Conservation (phyloP, 148 eudicot genomes). For the Rhododendron griersonianum region DNA sequence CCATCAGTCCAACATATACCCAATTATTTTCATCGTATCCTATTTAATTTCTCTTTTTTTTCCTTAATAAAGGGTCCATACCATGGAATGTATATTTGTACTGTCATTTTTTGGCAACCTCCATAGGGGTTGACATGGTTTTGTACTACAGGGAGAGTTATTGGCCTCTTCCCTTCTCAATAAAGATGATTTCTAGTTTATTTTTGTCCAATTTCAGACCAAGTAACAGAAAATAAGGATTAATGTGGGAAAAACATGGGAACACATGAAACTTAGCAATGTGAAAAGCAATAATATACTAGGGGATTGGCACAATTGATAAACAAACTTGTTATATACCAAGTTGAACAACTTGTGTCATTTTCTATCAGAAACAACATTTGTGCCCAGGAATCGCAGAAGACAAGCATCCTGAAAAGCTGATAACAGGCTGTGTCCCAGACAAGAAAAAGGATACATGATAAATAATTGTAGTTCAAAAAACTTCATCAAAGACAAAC, state of each 20-base stretch:
- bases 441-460: background rate
- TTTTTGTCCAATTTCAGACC: background rate
- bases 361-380: background rate
- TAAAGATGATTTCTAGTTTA: slow-evolving; percentile 1
- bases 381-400: background rate
- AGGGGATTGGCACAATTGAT: background rate
- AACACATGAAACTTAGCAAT: background rate
- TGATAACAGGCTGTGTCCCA: background rate
- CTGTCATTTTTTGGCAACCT: slow-evolving; percentile 3
- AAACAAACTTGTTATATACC: slow-evolving; percentile 1
- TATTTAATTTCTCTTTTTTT: background rate
- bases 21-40: background rate
- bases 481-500: background rate
- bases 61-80: background rate
- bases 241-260: background rate
- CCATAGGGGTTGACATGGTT: background rate
- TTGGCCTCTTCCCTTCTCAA: background rate
- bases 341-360: background rate
- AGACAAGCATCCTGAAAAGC: background rate
- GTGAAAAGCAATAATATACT: background rate
- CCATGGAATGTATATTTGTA: background rate
- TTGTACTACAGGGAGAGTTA: background rate
- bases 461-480: background rate
- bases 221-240: background rate
- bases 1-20: background rate